These are phyloP conservation scores for Ophiostoma ulmi DNA, from an alignment of 2,329 filamentous ascomycete species.

Conservation along the genomic window DNA sequence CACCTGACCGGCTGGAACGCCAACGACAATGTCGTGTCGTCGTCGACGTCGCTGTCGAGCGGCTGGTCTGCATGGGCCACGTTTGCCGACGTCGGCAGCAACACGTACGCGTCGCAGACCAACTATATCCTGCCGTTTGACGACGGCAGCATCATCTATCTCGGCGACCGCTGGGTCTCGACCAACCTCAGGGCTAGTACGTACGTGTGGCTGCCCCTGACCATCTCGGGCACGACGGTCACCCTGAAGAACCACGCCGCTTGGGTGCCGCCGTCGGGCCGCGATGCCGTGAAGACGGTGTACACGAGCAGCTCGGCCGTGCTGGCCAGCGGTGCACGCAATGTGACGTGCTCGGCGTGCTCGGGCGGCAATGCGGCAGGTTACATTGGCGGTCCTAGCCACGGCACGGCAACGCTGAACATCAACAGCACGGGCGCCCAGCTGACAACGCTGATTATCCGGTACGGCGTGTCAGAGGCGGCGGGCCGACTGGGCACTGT, in stretches of 20 bases:
- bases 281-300: not conserved
- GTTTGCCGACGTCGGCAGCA: conserved; percentile 44
- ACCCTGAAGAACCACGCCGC: conserved; percentile 35
- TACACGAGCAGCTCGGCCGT: conserved; percentile 31
- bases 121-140: conserved; percentile 41
- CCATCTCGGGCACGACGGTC: conserved; percentile 48
- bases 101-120: conserved; percentile 49
- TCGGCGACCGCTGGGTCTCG: conserved; percentile 54
- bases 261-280: not conserved
- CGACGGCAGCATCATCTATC: conserved; percentile 40
- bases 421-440: conserved; percentile 33
- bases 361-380: conserved; percentile 48
- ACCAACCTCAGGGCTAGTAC: conserved; percentile 47
- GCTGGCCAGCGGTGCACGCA: conserved; percentile 43
- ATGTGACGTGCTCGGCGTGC: conserved; percentile 48
- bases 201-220: conserved; percentile 62
- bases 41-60: conserved; percentile 46
- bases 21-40: conserved; percentile 48
- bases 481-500: conserved; percentile 49
- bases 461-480: conserved; percentile 53
- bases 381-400: conserved; percentile 48
- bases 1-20: conserved; percentile 42
- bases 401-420: conserved; percentile 44
- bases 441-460: conserved; percentile 49
- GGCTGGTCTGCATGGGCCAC: conserved; percentile 49